Evolutionary conservation across 2,329 filamentous ascomycete genomes (phyloP), one percentile per base, ranked within the genome.

Genomic region (Albophoma yamanashiensis): DNA sequence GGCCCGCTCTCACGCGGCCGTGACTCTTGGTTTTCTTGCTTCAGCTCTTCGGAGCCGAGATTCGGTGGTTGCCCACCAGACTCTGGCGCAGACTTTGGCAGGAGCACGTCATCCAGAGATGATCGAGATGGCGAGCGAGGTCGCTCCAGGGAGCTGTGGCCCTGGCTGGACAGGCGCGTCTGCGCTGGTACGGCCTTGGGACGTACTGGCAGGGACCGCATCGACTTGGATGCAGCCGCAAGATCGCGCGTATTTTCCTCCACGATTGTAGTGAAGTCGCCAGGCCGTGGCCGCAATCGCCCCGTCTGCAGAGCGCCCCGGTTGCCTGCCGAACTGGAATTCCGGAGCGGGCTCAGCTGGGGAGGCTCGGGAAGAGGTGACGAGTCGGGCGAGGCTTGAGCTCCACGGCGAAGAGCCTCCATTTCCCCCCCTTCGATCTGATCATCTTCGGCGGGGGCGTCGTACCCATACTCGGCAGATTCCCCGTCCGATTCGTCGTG

Each of bases 291-390:
- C 5, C 62, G 60, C 11, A 64, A 55, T 36, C 66, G 69, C 25
- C 64, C 63, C 27, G 56, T 25, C 25, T 64, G 64, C 14, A 72
- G 62, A 56, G 70, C 61, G 40, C 75, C 70, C 63, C 75, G 63
- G 64, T 85, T 85, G 3, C 79, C 82, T 0, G 80, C 79, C 1
- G 79, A 76, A 14, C 74, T 73, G 2, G 78, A 81, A 61, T 82
- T 79, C 56, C 78, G 78, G 0, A 87, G 73, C 1, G 83, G 82
- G 56, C 76, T 80, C 56, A 81, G 64, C 56, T 77, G 79, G 20
- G 75, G 79, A 1, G 77, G 76, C 42, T 75, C 70, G 0, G 79
- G 79, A 2, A 82, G 69, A 2, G 80, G 76, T 2, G 78, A 74
- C 2, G 80, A 77, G 20, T 75, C 72, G 39, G 73, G 63, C 3